A percentile compares a stretch with the other conserved stretches of the same genome.
Evolutionary conservation across 495 filamentous ascomycete genomes (phyloP).

Genomic region (Neurospora sp.): DNA sequence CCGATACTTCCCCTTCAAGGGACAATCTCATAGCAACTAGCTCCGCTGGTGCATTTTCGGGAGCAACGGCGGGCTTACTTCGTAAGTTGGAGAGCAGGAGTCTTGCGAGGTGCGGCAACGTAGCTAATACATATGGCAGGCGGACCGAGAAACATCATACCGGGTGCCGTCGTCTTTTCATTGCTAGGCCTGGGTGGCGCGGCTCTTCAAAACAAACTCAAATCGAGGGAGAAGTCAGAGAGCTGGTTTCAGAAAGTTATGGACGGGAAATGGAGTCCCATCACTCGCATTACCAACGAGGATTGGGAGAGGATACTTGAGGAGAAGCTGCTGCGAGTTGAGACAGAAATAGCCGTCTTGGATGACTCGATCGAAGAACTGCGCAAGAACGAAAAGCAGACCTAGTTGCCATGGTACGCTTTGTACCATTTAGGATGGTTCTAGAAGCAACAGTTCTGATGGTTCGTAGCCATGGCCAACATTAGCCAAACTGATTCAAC

Average conservation of each 20-base stretch:
- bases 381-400: constrained; percentile 20
- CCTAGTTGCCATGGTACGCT: neutral
- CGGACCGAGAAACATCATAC: constrained; percentile 32
- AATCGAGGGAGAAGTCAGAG: neutral
- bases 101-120: neutral
- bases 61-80: constrained; percentile 53
- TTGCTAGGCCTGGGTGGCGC: constrained; percentile 29
- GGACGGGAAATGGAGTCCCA: constrained; percentile 69
- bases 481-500: neutral
- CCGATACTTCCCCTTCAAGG: constrained; percentile 34
- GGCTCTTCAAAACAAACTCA: constrained; percentile 11
- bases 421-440: neutral
- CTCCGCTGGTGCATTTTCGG: constrained; percentile 58
- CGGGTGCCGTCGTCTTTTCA: constrained; percentile 28
- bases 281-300: constrained; percentile 63
- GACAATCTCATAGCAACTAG: constrained; percentile 55
- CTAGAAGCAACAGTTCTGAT: neutral
- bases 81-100: constrained; percentile 38
- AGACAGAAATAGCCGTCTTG: constrained; percentile 77
- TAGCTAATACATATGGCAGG: constrained; percentile 21
- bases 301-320: constrained; percentile 68
- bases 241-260: constrained; percentile 15
- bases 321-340: constrained; percentile 66
- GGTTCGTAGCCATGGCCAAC: neutral
- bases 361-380: constrained; percentile 70